Evolutionary conservation across 345 rosid genomes (phyloP), one percentile per base, ranked within the genome.

Genomic region (Carallia brachiata): DNA sequence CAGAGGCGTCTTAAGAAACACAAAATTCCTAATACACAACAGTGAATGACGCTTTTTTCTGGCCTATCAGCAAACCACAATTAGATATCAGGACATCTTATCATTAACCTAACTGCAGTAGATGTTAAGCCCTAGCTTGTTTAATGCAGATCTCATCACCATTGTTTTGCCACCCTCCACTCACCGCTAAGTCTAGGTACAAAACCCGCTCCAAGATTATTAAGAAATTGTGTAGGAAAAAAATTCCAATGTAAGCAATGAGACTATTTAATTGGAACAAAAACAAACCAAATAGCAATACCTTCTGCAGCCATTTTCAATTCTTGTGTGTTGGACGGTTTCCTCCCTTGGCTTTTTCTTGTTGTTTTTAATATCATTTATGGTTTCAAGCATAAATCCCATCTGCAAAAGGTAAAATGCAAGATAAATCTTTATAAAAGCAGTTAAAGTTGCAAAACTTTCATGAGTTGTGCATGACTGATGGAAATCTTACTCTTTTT

Each of bases 301-400:
- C 99, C 90, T 94, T 94, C 66, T 90, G 97, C 59, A 94, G 84
- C 99, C 99, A 94, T 77, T 90, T 80, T 90, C 92, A 18, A 94
- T 89, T 75, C 93, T 80, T 6, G 90, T 84, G 69, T 87, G 88
- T 50, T 82, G 90, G 39, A 75, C 71, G 0, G 86, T 75, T 70
- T 94, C 99, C 77, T 92, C 97, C 73, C 79, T 88, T 6, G 89
- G 72, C 82, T 81, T 90, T 80, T 78, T 81, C 80, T 87, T 94
- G 80, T 94, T 94, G 84, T 94, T 94, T 84, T 94, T 94, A 53
- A 94, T 91, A 63, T 93, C 97, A 31, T 84, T 78, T 75, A 94
- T 90, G 66, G 89, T 92, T 82, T 92, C 96, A 62, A 94, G 97
- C 97, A 94, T 88, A 77, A 87, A 89, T 77, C 90, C 99, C 97